A percentile compares a stretch with the other conserved stretches of the same genome.
Conservation (phyloP, 768 basidiomycete genomes). For the Trametes punicea region DNA sequence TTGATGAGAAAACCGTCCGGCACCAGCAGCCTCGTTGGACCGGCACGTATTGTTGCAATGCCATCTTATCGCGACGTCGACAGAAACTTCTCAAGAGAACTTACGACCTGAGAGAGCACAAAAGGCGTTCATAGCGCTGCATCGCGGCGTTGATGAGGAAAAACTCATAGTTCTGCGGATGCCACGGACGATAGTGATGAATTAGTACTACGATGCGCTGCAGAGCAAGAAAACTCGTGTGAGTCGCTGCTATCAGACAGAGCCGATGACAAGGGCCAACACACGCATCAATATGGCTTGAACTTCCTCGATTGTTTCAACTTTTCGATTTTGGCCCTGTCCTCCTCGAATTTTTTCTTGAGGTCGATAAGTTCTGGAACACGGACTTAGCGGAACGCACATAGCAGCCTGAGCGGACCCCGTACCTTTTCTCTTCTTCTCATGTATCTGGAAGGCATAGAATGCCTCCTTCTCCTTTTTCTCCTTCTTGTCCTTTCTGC, state of each 20-base stretch:
- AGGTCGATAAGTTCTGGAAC: slow-evolving; percentile 51
- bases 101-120: background rate
- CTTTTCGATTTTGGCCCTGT: slow-evolving; percentile 81
- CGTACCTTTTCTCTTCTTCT: slow-evolving; percentile 82
- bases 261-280: too few species aligned
- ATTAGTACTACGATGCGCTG: too few species aligned
- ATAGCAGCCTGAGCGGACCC: slow-evolving; percentile 3
- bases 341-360: slow-evolving; percentile 81
- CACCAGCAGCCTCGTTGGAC: background rate
- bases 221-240: too few species aligned
- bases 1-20: slow-evolving; percentile 4
- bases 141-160: background rate
- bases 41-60: background rate
- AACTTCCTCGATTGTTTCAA: slow-evolving; percentile 77
- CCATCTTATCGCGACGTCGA: slow-evolving; percentile 10
- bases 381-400: background rate
- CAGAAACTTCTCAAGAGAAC: background rate
- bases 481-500: slow-evolving; percentile 61
- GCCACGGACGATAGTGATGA: too few species aligned
- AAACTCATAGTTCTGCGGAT: too few species aligned
- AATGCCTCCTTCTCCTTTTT: slow-evolving; percentile 63
- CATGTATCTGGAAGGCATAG: slow-evolving; percentile 88
- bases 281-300: slow-evolving; percentile 86
- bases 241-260: too few species aligned
- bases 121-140: background rate